Evolutionary conservation across 768 basidiomycete species (phyloP).

Genomic region (Fomitopsis serialis): DNA sequence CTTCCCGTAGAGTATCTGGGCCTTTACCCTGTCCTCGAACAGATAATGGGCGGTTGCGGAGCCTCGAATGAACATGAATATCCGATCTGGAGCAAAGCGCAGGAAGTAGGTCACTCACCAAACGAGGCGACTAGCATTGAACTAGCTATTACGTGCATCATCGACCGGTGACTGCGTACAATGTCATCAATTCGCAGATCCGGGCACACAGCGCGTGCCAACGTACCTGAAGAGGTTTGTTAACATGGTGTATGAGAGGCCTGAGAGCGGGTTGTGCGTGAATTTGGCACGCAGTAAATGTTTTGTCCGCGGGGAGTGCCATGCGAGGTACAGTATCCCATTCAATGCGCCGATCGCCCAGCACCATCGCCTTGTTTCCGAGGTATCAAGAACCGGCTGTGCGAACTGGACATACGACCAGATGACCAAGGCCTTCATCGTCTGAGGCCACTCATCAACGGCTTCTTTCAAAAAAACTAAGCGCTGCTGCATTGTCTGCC

Average conservation of each 20-base stretch:
- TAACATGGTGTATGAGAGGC: slow-evolving; percentile 68
- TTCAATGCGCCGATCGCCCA: slow-evolving; percentile 75
- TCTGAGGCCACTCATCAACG: slow-evolving; percentile 50
- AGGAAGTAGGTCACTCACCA: slow-evolving; percentile 39
- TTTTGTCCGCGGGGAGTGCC: slow-evolving; percentile 62
- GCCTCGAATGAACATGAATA: not conserved
- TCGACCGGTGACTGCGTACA: slow-evolving; percentile 52
- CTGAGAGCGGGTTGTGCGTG: slow-evolving; percentile 77
- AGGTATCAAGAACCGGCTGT: slow-evolving; percentile 60
- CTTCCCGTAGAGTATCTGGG: slow-evolving; percentile 41
- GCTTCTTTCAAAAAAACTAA: slow-evolving; percentile 64
- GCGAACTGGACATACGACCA: slow-evolving; percentile 48
- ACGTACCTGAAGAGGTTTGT: slow-evolving; percentile 76
- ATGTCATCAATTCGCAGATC: not conserved
- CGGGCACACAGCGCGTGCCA: not conserved
- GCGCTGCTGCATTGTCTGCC: slow-evolving; percentile 34
- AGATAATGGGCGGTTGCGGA: not conserved
- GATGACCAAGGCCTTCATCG: slow-evolving; percentile 25
- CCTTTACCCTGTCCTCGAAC: not conserved
- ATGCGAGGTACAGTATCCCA: slow-evolving; percentile 61
- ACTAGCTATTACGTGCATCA: slow-evolving; percentile 70
- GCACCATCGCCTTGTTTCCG: slow-evolving; percentile 67
- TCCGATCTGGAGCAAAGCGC: not conserved
- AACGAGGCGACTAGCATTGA: slow-evolving; percentile 81
- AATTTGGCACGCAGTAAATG: slow-evolving; percentile 64